Conservation (phyloP, 78 protist species). For the Anaeramoeba ignava region DNA sequence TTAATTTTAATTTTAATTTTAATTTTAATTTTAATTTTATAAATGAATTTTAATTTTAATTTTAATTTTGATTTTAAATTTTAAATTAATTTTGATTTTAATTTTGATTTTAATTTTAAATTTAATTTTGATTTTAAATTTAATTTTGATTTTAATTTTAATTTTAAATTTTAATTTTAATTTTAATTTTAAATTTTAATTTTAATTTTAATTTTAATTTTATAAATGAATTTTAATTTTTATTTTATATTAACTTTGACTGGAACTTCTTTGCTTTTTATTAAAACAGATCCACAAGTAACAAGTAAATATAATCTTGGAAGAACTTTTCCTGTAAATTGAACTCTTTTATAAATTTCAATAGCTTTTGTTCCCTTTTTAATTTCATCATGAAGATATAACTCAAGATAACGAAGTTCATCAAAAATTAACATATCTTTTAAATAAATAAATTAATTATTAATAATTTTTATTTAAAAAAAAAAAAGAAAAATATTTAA, state of each 20-base stretch:
- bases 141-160: no score
- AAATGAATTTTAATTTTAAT: no score
- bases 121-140: no score
- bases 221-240: no score
- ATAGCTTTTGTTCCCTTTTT: slow-evolving; percentile 36
- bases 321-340: slow-evolving; percentile 86
- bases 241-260: slow-evolving; percentile 38
- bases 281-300: slow-evolving; percentile 67
- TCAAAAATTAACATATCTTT: slow-evolving; percentile 63
- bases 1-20: no score
- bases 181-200: neutral
- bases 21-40: no score
- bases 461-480: neutral
- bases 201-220: neutral
- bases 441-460: neutral
- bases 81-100: no score
- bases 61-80: no score
- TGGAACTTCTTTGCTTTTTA: slow-evolving; percentile 70
- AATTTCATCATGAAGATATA: slow-evolving; percentile 51
- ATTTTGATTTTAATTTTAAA: no score
- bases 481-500: neutral
- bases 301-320: slow-evolving; percentile 79
- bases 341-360: slow-evolving; percentile 86
- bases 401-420: slow-evolving; percentile 68
- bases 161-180: slow-evolving; percentile 43